A percentile compares a stretch with the other conserved stretches of the same genome.
These are phyloP conservation scores for Melastoma malabathricum DNA, from an alignment of 345 rosid genomes.

Conservation along the genomic window DNA sequence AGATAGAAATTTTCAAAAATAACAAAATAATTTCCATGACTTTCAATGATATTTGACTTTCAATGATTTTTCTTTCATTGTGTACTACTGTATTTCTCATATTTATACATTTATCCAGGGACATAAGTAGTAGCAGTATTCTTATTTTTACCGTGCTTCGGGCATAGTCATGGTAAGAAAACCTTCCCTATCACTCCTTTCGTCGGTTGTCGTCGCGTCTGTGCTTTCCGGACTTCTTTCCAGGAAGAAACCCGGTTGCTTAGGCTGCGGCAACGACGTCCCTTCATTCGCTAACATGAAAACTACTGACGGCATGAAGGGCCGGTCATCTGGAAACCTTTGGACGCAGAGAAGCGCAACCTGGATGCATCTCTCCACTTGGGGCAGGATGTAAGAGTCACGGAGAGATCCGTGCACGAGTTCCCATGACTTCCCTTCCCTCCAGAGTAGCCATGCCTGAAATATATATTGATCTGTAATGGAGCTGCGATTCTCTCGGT, in stretches of 20 bases:
- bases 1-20: no score
- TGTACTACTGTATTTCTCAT: no score
- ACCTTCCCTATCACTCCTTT: conserved; percentile 2
- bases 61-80: no score
- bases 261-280: conserved; percentile 11
- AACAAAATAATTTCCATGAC: no score
- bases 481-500: no score
- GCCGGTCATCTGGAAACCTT: conserved; percentile 15
- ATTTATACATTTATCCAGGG: no score
- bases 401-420: conserved; percentile 8
- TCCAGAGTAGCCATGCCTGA: conserved; percentile 21
- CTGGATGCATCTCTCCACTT: conserved; percentile 8
- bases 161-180: conserved; percentile 5
- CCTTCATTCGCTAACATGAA: conserved; percentile 14
- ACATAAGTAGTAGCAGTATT: no score
- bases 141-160: conserved; percentile 10
- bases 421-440: conserved; percentile 3
- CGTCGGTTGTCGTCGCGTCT: not conserved
- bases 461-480: not conserved
- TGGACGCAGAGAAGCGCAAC: conserved; percentile 16
- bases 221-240: not conserved
- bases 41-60: no score
- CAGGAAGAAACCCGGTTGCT: conserved; percentile 13
- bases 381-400: not conserved
- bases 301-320: conserved; percentile 12